These are phyloP conservation scores for Friedmanniomyces simplex DNA, from an alignment of 495 filamentous ascomycete species.

Conservation along the genomic window DNA sequence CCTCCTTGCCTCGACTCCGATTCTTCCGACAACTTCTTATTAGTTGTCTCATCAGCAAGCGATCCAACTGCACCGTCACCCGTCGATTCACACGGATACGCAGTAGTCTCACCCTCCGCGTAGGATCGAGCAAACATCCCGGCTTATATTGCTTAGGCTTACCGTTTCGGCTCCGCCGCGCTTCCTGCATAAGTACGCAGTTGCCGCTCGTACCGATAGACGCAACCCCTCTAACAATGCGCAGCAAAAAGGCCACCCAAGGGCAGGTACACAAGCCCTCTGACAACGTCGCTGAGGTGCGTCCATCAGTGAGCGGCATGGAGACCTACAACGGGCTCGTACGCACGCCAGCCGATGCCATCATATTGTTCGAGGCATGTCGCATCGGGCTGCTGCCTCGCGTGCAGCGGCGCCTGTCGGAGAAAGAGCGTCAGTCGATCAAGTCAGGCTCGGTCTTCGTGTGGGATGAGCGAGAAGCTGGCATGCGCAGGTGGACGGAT, in stretches of 20 bases:
- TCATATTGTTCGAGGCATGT: constrained; percentile 95
- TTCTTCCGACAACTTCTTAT: no score
- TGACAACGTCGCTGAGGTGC: constrained; percentile 13
- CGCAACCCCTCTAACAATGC: not conserved
- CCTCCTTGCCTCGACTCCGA: no score
- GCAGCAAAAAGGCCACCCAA: not conserved
- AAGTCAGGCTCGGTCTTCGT: constrained; percentile 95
- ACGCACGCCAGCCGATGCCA: constrained; percentile 85
- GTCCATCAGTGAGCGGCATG: constrained; percentile 43
- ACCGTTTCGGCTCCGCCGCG: not conserved
- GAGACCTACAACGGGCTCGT: constrained; percentile 94
- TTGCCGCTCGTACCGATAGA: not conserved
- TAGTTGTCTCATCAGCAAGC: no score
- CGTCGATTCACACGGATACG: no score
- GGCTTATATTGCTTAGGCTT: no score
- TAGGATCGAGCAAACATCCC: no score
- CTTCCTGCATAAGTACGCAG: not conserved
- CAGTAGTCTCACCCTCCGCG: no score
- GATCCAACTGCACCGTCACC: no score
- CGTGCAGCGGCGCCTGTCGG: constrained; percentile 85
- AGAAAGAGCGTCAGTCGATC: constrained; percentile 93
- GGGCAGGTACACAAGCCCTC: not conserved
- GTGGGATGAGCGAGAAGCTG: constrained; percentile 97
- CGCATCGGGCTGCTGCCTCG: constrained; percentile 79
- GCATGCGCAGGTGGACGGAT: constrained; percentile 97